Evolutionary conservation across 495 filamentous ascomycete genomes (phyloP).

Genomic region (Aspergillus ellipticus): DNA sequence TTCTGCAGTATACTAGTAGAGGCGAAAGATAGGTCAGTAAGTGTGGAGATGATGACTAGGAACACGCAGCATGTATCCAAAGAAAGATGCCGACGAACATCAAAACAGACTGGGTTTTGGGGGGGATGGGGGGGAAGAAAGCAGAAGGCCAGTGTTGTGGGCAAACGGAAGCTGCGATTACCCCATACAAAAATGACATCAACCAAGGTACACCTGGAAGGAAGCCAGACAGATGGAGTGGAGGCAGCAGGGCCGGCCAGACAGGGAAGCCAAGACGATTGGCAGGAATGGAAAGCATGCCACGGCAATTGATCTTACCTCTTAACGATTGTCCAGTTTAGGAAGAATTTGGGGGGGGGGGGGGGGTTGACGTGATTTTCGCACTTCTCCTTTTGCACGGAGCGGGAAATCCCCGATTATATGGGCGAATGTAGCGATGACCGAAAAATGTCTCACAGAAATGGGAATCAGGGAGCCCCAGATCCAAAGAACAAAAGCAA

Average conservation of each 20-base stretch:
- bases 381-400: slow-evolving; percentile 6
- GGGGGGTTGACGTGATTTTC: background rate
- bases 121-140: slow-evolving; percentile 24
- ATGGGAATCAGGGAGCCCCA: background rate
- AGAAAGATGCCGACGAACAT: slow-evolving; percentile 26
- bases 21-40: slow-evolving; percentile 30
- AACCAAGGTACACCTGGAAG: slow-evolving; percentile 5
- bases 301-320: background rate
- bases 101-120: slow-evolving; percentile 20
- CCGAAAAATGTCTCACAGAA: background rate
- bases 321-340: background rate
- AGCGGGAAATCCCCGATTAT: slow-evolving; percentile 1
- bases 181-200: slow-evolving; percentile 10
- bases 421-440: slow-evolving; percentile 1
- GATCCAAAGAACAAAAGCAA: slow-evolving; percentile 3
- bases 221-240: slow-evolving; percentile 2
- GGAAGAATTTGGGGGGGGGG: background rate
- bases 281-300: background rate
- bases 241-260: background rate
- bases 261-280: background rate
- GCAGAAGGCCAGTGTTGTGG: slow-evolving; percentile 16
- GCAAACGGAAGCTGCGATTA: slow-evolving; percentile 19
- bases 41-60: slow-evolving; percentile 11
- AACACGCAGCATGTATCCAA: slow-evolving; percentile 9
- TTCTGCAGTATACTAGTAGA: slow-evolving; percentile 28